These are phyloP conservation scores for Coprinopsis sp. DNA, from an alignment of 768 basidiomycete genomes.

Conservation along the genomic window DNA sequence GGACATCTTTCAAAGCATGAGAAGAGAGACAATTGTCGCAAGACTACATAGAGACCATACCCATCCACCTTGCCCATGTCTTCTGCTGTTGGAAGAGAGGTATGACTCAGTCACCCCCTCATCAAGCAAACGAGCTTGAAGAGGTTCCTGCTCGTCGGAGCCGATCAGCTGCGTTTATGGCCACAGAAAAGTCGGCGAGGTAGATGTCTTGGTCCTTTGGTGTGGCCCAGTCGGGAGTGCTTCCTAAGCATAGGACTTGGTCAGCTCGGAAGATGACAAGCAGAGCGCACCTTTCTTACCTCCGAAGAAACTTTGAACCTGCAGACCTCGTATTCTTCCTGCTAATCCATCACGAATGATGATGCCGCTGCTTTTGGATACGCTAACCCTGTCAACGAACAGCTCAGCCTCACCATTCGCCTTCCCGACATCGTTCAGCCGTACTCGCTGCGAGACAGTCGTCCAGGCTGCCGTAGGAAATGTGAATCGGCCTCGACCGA, in stretches of 20 bases:
- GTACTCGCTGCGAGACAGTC: constrained; percentile 57
- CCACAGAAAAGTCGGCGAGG: constrained; percentile 67
- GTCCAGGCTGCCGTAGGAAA: constrained; percentile 59
- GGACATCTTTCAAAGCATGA: background rate
- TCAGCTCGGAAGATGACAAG: background rate
- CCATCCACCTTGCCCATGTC: background rate
- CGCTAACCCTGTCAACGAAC: constrained; percentile 53
- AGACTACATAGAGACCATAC: background rate
- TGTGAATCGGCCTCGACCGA: constrained; percentile 33
- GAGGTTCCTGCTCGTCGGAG: background rate
- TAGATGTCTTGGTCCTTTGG: constrained; percentile 57
- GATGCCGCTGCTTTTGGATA: constrained; percentile 47
- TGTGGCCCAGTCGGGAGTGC: constrained; percentile 35
- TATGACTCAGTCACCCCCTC: background rate
- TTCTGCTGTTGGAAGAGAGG: background rate
- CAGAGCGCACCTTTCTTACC: constrained; percentile 27
- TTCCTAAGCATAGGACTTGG: constrained; percentile 29
- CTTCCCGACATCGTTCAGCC: constrained; percentile 59
- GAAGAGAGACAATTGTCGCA: background rate
- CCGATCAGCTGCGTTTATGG: constrained; percentile 38
- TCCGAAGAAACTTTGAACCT: constrained; percentile 68
- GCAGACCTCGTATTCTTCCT: constrained; percentile 54
- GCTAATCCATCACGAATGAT: constrained; percentile 39
- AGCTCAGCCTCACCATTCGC: constrained; percentile 65
- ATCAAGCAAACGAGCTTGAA: no score